Evolutionary conservation across 345 rosid genomes (phyloP), one percentile per base, ranked within the genome.

Genomic region (Populus ilicifolia): DNA sequence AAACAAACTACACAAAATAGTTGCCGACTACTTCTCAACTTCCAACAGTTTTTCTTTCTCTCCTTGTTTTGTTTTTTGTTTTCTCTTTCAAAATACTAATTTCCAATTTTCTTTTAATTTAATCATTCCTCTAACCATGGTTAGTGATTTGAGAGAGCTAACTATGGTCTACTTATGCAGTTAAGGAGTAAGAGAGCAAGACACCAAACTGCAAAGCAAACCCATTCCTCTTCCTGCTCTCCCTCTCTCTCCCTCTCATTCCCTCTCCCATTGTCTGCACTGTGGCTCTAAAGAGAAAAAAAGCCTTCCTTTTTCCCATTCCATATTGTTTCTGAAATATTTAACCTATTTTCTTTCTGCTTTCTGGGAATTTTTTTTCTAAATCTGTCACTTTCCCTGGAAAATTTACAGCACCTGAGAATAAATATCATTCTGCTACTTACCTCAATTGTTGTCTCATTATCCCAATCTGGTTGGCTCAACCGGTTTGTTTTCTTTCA

Each of bases 1-100:
- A 38, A 78, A 72, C 72, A 50, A 71, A 66, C 81, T 72, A 71
- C 73, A 70, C 79, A 70, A 84, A 77, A 83, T 77, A 67, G 71
- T 71, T 66, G 83, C 87, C 87, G 85, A 76, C 85, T 72, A 68
- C 80, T 72, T 27, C 85, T 79, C 86, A 77, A 79, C 83, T 35
- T 56, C 83, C 82, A 73, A 73, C 86, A 75, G 39, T 35, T 39
- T 46, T 9, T 44, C 63, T 9, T 25, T 59, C 43, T 39, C 30
- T 25, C 20, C 36, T 33, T 33, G 36, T 33, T 33, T 33, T 33
- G 5, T 33, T 33, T 38, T 20, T 69, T 9, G 2, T 6, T 4
- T 10, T 33, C 4, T 2, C 18, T 29, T 8, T n/a, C 64, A 59
- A n/a, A 59, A 59, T 59, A 59, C 64, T 23, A 5, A 29, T 5